Percentiles rank a stretch among this genome's conserved stretches.
Evolutionary conservation across 345 rosid genomes (phyloP).

Genomic region (Acer campestre): DNA sequence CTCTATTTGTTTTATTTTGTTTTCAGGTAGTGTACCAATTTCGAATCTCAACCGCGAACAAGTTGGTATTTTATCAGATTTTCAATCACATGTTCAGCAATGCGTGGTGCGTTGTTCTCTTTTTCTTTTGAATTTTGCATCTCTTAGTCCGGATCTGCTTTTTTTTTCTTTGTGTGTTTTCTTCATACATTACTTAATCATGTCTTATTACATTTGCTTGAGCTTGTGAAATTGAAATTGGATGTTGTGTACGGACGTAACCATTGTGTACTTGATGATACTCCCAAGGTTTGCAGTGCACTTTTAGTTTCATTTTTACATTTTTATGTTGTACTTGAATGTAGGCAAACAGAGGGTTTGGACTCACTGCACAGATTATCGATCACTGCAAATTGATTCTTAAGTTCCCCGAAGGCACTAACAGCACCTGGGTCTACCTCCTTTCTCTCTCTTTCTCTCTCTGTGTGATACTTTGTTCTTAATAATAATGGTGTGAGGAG

Average conservation of each 20-base stretch:
- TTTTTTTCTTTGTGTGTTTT: not conserved
- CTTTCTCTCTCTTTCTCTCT: slow-evolving; percentile 14
- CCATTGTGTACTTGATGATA: not conserved
- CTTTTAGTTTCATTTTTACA: not conserved
- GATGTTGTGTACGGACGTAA: not conserved
- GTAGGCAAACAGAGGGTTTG: slow-evolving; percentile 90
- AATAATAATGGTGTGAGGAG: not conserved
- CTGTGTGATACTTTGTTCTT: not conserved
- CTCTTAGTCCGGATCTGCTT: not conserved
- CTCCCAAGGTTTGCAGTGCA: not conserved
- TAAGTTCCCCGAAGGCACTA: slow-evolving; percentile 90
- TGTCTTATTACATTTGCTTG: not conserved
- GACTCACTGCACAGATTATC: slow-evolving; percentile 67
- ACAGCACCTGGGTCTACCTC: slow-evolving; percentile 86
- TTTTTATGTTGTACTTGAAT: slow-evolving; percentile 11
- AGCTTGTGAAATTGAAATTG: not conserved
- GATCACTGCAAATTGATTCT: slow-evolving; percentile 85
- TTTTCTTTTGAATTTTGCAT: slow-evolving; percentile 9
- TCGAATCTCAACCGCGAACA: slow-evolving; percentile 44
- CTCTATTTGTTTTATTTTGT: not conserved
- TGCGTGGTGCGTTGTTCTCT: slow-evolving; percentile 70
- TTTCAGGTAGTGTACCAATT: slow-evolving; percentile 43
- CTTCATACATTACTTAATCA: not conserved
- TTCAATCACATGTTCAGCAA: slow-evolving; percentile 75
- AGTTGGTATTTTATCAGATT: slow-evolving; percentile 51